Percentiles rank a stretch among this genome's conserved stretches.
Conservation (phyloP, 768 basidiomycete genomes). For the Nevesoporus exiguus region DNA sequence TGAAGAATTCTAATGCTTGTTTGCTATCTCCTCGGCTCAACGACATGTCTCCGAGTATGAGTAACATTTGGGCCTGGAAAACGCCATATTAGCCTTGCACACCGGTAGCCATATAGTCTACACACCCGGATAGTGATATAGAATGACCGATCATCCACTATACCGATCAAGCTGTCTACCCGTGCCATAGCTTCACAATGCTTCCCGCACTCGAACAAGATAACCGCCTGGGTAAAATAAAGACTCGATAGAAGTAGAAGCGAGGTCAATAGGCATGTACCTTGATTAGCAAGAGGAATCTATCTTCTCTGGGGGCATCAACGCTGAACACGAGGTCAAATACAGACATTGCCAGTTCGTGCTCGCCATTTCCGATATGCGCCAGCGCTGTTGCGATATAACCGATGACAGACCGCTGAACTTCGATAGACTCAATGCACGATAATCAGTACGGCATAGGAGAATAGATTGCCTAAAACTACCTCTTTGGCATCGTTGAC, state of each 20-base stretch:
- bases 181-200: slow-evolving; percentile 4
- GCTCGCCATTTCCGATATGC: neutral
- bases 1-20: neutral
- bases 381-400: neutral
- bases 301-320: neutral
- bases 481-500: slow-evolving; percentile 4
- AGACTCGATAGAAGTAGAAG: neutral
- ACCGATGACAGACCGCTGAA: neutral
- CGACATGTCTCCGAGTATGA: neutral
- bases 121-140: slow-evolving; percentile 4
- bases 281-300: slow-evolving; percentile 6
- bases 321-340: slow-evolving; percentile 10
- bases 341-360: neutral
- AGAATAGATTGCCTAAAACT: neutral
- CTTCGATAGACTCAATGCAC: neutral
- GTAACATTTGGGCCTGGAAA: slow-evolving; percentile 2
- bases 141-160: neutral
- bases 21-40: neutral
- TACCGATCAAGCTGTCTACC: neutral
- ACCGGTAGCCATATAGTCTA: neutral
- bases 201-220: slow-evolving; percentile 8
- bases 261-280: neutral
- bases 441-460: neutral
- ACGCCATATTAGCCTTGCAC: neutral
- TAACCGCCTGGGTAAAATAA: neutral